Base-by-base conservation (phyloP, 2,329 filamentous ascomycete species). In the Hypoxylon sp. region DNA sequence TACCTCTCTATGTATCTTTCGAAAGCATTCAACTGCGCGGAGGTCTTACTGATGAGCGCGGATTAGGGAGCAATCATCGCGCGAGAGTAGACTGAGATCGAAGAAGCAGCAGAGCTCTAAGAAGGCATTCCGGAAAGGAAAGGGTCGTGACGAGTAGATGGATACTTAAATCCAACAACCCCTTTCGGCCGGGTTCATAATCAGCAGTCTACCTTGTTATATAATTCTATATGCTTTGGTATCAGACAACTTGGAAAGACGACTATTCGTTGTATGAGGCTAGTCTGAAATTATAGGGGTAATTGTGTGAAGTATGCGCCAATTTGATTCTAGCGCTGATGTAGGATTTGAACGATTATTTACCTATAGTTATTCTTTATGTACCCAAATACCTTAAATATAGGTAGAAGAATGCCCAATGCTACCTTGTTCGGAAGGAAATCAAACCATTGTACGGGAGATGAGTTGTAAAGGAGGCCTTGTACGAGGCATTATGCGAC, bases 21-120 rank as follows among this genome's bases (percentile, higher is more conserved):
- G 7, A 2, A 33, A 49, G 37, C 20, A 6, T 27, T 37, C 13
- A 46, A 11, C 40, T 5, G 11, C 10, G 17, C 10, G 8, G n/a
- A 35, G 17, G n/a, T 37, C 11, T n/a, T 48, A 33, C 58, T 61
- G 20, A 57, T 71, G 74, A 37, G 75, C 50, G 37, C 35, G n/a
- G 44, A n/a, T 30, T 50, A 88, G 86, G 59, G 81, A 83, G 60
- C 85, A 84, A 61, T 73, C 77, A 2, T 86, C 85, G 49, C 81
- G 86, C 46, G 80, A 82, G 17, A 73, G 77, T 1, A 80, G 86
- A 27, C 68, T 88, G 22, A 81, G 77, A 65, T 74, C 80, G 13
- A 88, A 88, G 76, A 88, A 86, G 73, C 74, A 82, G 8, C 78
- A 80, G 14, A 84, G 84, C 69, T 79, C 78, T 6, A 88, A 88